Base-by-base conservation (phyloP, 2,329 filamentous ascomycete species). In the Claviceps quebecensis region DNA sequence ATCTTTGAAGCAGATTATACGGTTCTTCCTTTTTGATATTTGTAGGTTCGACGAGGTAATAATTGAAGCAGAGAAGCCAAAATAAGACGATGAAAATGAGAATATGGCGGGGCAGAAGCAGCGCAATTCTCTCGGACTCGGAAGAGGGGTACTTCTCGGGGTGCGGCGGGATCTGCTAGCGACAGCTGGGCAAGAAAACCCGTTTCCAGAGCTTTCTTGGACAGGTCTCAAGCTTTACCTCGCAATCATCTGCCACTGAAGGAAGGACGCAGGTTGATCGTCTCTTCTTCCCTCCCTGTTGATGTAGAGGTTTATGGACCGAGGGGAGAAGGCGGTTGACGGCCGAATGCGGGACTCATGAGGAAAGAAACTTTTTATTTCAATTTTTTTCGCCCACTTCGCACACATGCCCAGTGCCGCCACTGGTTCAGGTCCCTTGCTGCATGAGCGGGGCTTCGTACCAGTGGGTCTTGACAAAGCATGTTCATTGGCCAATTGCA, bases 161-260 rank as follows among this genome's bases (percentile, higher is more conserved):
- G 56, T 58, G 57, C 56, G 55, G 59, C 54, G 54, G 56, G 58
- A 56, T 58, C 57, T 60, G 60, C 61, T 60, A 62, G 61, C 64
- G 59, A 65, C 58, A 57, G 60, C 64, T 59, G 60, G 59, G 61
- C 64, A 52, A 64, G 63, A 62, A 61, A 66, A 64, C 63, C 61
- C 63, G 59, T 65, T 67, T 61, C 62, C 65, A 66, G 65, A 67
- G 64, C 59, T 63, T 60, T 59, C 63, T 59, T 60, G 60, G 56
- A 56, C 59, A 62, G 60, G 64, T 64, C 62, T 63, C 60, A 63
- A 64, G 63, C 54, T 48, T 64, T 67, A 65, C 61, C 64, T 66
- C 63, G 60, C 63, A 59, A 61, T 64, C 65, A 66, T 66, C 60
- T 61, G 64, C 63, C 64, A 60, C 62, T 56, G 56, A 55, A 55